phyloP scores from a whole-genome alignment of 768 basidiomycete species.

The Galerina sulciceps region DNA sequence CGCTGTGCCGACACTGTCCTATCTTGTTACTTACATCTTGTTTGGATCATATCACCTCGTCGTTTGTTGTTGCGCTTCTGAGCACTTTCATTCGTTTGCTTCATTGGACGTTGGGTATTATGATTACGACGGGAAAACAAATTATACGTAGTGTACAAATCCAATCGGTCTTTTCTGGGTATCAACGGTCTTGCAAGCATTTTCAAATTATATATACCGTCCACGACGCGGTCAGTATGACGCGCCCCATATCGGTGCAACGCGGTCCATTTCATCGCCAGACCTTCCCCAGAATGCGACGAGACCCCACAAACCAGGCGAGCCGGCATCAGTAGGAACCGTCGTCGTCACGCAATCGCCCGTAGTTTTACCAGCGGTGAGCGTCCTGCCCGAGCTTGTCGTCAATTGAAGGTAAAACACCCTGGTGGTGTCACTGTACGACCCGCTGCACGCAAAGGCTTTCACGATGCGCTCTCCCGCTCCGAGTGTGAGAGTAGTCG shows the following conservation, averaged over 20 bases:
- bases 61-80: not conserved
- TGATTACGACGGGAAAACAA: not conserved
- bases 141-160: slow-evolving; percentile 11
- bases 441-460: slow-evolving; percentile 29
- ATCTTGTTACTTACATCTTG: not conserved
- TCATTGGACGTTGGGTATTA: slow-evolving; percentile 1
- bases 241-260: slow-evolving; percentile 36
- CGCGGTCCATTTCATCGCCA: slow-evolving; percentile 33
- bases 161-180: not conserved
- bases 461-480: slow-evolving; percentile 27
- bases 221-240: slow-evolving; percentile 19
- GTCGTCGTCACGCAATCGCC: slow-evolving; percentile 27
- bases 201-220: not conserved
- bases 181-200: not conserved
- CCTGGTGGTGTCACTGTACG: slow-evolving; percentile 29
- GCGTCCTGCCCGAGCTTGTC: slow-evolving; percentile 32
- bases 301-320: slow-evolving; percentile 31
- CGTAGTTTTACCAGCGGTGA: slow-evolving; percentile 32
- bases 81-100: not conserved
- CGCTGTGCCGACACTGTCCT: not conserved
- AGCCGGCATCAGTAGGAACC: slow-evolving; percentile 32
- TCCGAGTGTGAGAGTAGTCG: slow-evolving; percentile 28
- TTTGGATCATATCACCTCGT: not conserved
- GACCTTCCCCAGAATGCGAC: slow-evolving; percentile 36
- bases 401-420: slow-evolving; percentile 34